Evolutionary conservation across 2,329 filamentous ascomycete genomes (phyloP), one percentile per base, ranked within the genome.

Genomic region (Albifimbria verrucaria): DNA sequence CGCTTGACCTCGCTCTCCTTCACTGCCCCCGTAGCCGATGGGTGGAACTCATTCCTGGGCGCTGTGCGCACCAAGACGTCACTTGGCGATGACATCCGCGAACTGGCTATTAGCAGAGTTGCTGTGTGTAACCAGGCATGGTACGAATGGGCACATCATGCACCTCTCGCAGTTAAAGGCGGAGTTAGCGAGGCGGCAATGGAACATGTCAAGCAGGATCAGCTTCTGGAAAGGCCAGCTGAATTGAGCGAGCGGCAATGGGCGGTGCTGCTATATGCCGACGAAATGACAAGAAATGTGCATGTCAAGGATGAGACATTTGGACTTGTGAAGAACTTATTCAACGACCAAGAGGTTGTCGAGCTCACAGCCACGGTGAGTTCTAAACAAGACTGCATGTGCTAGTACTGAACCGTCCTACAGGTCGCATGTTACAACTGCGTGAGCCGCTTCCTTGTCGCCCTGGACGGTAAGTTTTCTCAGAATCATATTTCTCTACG

Each of bases 81-180:
- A 4, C 62, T 87, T 6, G 51, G 71, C 4, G 78, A 76, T 48
- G 77, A 81, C 60, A 65, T 91, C 50, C 85, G 89, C 59, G 90
- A 96, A 75, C 77, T 92, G 18, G 87, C 89, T 59, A 92, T 96
- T 61, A 90, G 85, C 63, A 82, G 90, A 48, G 88, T 95, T 15
- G 91, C 91, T 12, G 85, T 88, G 17, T 80, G 90, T 62, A 96
- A 95, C 71, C 71, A 79, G 18, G 91, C 91, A 2, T 90, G 88
- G 85, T 95, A 92, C 70, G 91, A 96, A 69, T 95, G 89, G 90
- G 81, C 75, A 32, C 83, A 90, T 51, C 91, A 96, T 66, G 86
- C 85, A 17, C 90, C 90, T 1, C 76, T 93, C 15, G 79, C 80
- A 4, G 73, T 77, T 9, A 72, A 73, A 20, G 85, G 79, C 0